These are phyloP conservation scores for Emmonsiellopsis sp. DNA, from an alignment of 2,329 filamentous ascomycete species.

Conservation along the genomic window DNA sequence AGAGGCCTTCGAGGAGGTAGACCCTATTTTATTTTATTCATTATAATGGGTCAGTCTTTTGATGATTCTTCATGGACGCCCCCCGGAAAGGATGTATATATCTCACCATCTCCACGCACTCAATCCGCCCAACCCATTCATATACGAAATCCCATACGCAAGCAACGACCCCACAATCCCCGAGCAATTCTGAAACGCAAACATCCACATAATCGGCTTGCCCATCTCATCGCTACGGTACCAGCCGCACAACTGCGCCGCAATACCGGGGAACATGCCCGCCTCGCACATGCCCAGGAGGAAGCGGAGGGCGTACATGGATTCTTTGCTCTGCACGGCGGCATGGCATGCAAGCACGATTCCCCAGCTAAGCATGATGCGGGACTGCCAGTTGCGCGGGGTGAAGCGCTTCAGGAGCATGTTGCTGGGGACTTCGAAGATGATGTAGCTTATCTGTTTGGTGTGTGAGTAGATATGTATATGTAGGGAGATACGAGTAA, in stretches of 20 bases:
- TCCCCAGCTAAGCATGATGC: constrained; percentile 32
- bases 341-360: constrained; percentile 30
- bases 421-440: constrained; percentile 35
- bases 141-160: constrained; percentile 17
- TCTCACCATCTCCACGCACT: constrained; percentile 16
- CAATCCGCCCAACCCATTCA: constrained; percentile 15
- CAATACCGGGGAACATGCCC: constrained; percentile 32
- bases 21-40: constrained; percentile 16
- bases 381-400: constrained; percentile 29
- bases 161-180: constrained; percentile 28
- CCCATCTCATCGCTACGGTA: constrained; percentile 37
- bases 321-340: constrained; percentile 24
- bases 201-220: constrained; percentile 37
- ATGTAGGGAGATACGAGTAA: not conserved
- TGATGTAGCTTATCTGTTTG: constrained; percentile 29
- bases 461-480: not conserved
- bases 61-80: no score
- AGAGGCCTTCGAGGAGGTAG: constrained; percentile 37
- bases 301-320: constrained; percentile 28
- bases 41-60: not conserved
- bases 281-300: constrained; percentile 33
- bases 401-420: constrained; percentile 28
- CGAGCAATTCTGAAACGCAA: constrained; percentile 29
- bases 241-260: constrained; percentile 33
- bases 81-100: not conserved